These are phyloP conservation scores for Pelargonium nanum DNA, from an alignment of 345 rosid species.

Conservation along the genomic window DNA sequence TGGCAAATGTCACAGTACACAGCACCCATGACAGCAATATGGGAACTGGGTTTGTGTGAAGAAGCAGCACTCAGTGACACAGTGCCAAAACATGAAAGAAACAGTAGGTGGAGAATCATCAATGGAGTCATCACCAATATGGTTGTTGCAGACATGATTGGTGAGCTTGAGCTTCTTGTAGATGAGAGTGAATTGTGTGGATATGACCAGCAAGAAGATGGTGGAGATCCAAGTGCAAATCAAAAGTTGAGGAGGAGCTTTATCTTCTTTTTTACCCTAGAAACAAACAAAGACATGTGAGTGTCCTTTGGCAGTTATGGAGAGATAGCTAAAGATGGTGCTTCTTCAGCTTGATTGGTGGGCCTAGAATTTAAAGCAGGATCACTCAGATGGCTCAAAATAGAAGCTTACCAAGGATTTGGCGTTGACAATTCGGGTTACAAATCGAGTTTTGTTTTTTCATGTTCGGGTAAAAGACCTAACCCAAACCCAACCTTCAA, in stretches of 20 bases:
- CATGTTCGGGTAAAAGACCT: no score
- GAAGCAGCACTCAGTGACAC: background rate
- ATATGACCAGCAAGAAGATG: background rate
- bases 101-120: background rate
- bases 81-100: background rate
- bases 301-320: background rate
- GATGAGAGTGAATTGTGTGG: background rate
- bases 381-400: background rate
- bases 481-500: no score
- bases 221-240: background rate
- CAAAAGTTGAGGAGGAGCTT: background rate
- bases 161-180: background rate
- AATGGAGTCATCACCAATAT: background rate
- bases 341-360: background rate
- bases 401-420: background rate
- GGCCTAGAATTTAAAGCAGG: background rate
- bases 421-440: no score
- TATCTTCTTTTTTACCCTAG: background rate
- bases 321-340: background rate
- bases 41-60: constrained; percentile 23
- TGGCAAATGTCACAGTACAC: constrained; percentile 96
- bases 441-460: no score
- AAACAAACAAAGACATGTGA: background rate
- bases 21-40: constrained; percentile 71
- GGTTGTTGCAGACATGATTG: no score